Evolutionary conservation across 164 flowering plant species (phyloP), one percentile per base, ranked within the genome.

Genomic region (Kingdonia uniflora): DNA sequence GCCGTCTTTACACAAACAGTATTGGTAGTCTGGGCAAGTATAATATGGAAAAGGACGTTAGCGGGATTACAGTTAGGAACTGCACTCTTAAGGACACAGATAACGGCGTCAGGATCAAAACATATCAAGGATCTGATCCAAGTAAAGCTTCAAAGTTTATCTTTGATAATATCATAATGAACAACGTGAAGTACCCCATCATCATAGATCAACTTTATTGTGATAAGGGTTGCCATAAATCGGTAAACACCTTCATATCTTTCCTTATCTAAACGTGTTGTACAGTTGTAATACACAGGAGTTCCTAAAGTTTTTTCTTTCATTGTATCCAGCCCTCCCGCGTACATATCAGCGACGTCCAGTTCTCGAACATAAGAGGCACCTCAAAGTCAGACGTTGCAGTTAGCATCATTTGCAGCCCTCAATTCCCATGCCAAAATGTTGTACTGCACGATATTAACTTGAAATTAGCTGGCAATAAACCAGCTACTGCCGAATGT

Each of bases 191-290:
- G 7, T 70, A 59, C 25, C 83, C 83, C 8, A 49, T 82, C 15
- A n/a, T 73, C 50, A 66, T 82, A 0, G 85, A 82, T 59, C 83
- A 80, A 61, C 59, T 42, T 5, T 82, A 82, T 55, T 82, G 85
- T 22, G 35, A 29, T 29, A 4, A 29, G 4, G 33, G 35, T 5
- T 50, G 51, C 38, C 35, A 20, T 2, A 19, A n/a, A 13, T 1
- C 23, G 60, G 64, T 66, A 44, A 20, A 6, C n/a, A 29, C 8
- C 4, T 8, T 29, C 4, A 29, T 25, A 26, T 25, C 19, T 24
- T 19, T 24, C 14, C 33, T 19, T 3, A 0, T 39, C 1, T 29
- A 29, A 2, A n/a, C 16, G 17, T 41, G 5, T 0, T 11, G 5
- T 5, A 0, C 14, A 14, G 14, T 14, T 8, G 11, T 37, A 13